A percentile compares a stretch with the other conserved stretches of the same genome.
Evolutionary conservation across 106 monocot species (phyloP).

Genomic region (Posidonia australis): DNA sequence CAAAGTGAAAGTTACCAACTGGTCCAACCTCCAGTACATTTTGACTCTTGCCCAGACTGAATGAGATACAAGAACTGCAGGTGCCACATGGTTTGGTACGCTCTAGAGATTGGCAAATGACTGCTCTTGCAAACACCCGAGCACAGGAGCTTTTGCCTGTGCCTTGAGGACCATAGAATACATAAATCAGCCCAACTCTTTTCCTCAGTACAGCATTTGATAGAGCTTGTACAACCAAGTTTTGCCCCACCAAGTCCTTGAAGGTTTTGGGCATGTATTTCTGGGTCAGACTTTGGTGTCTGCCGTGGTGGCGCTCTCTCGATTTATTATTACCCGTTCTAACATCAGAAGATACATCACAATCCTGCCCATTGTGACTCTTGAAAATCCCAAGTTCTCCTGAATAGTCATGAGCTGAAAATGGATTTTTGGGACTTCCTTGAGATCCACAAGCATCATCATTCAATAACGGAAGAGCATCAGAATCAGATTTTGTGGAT

Average conservation of each 20-base stretch:
- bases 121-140: conserved; percentile 73
- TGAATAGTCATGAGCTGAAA: conserved; percentile 30
- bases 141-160: conserved; percentile 93
- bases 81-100: conserved; percentile 64
- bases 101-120: conserved; percentile 57
- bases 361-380: conserved; percentile 43
- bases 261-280: conserved; percentile 88
- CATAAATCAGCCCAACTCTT: conserved; percentile 73
- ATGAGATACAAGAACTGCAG: conserved; percentile 63
- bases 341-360: conserved; percentile 42
- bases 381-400: conserved; percentile 58
- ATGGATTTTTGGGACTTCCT: conserved; percentile 17
- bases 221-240: conserved; percentile 83
- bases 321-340: conserved; percentile 22
- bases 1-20: conserved; percentile 38
- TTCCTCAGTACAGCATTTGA: conserved; percentile 64
- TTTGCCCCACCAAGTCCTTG: conserved; percentile 83
- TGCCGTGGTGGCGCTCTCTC: conserved; percentile 10
- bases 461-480: conserved; percentile 54
- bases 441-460: conserved; percentile 52
- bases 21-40: conserved; percentile 59
- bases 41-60: conserved; percentile 55
- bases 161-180: too few species aligned
- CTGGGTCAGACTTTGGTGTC: conserved; percentile 59
- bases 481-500: conserved; percentile 59